Percentiles rank a stretch among this genome's conserved stretches.
phyloP scores from a whole-genome alignment of 371 early-diverging fungal genomes.

The Syncephalastrum sp. region DNA sequence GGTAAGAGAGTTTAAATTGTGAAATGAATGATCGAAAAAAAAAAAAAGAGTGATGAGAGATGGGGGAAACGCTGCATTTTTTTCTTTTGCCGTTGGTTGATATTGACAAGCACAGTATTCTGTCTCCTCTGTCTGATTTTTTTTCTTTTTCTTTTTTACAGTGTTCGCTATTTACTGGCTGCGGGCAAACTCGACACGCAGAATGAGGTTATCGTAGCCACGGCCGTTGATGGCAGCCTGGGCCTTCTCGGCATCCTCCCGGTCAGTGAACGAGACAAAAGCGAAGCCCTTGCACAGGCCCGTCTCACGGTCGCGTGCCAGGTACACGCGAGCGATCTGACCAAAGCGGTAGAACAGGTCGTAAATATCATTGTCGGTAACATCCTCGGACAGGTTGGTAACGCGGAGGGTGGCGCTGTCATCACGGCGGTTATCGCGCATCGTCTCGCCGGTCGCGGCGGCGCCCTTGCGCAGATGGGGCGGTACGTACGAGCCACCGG shows the following conservation, averaged over 20 bases:
- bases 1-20: too few species aligned
- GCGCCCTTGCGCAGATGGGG: slow-evolving; percentile 75
- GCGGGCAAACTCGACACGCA: slow-evolving; percentile 79
- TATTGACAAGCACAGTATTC: too few species aligned
- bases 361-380: slow-evolving; percentile 84
- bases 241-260: slow-evolving; percentile 82
- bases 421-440: slow-evolving; percentile 69
- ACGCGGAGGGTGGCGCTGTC: slow-evolving; percentile 90
- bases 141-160: slow-evolving; percentile 2
- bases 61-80: too few species aligned
- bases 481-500: slow-evolving; percentile 71
- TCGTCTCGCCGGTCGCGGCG: slow-evolving; percentile 50
- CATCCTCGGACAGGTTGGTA: slow-evolving; percentile 94
- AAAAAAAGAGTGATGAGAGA: too few species aligned
- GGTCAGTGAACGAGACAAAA: slow-evolving; percentile 85
- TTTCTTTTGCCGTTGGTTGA: too few species aligned
- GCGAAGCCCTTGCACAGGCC: slow-evolving; percentile 94
- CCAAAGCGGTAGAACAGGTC: slow-evolving; percentile 90
- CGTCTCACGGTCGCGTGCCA: slow-evolving; percentile 87
- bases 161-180: slow-evolving; percentile 27
- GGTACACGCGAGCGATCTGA: slow-evolving; percentile 72
- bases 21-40: too few species aligned
- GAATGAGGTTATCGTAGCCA: slow-evolving; percentile 93
- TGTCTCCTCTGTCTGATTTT: slow-evolving; percentile 1
- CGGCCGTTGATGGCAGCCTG: slow-evolving; percentile 86